Conservation (phyloP, 2,329 filamentous ascomycete species). For the Cercospora sp. region DNA sequence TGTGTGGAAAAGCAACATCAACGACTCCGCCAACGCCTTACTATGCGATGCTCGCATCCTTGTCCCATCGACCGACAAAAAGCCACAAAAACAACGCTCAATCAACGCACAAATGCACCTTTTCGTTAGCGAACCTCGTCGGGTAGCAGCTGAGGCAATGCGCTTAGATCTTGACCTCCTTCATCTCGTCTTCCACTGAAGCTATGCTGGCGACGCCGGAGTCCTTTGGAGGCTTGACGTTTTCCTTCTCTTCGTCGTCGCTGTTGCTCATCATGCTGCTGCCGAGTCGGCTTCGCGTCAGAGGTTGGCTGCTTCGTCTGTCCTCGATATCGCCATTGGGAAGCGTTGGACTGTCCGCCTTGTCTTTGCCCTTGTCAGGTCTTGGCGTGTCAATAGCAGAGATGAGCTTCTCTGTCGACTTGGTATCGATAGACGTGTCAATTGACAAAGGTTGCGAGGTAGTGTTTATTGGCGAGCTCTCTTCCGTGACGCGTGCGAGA, state of each 20-base stretch:
- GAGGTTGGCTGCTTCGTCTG: slow-evolving; percentile 21
- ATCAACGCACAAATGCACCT: slow-evolving; percentile 12
- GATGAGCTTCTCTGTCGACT: slow-evolving; percentile 39
- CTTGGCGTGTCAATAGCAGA: slow-evolving; percentile 36
- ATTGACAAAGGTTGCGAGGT: slow-evolving; percentile 41
- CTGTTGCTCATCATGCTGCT: slow-evolving; percentile 28
- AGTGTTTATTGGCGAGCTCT: slow-evolving; percentile 44
- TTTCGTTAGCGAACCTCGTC: not conserved
- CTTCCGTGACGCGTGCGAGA: slow-evolving; percentile 73
- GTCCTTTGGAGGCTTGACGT: slow-evolving; percentile 19
- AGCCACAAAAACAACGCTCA: slow-evolving; percentile 20
- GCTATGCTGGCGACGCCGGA: slow-evolving; percentile 28
- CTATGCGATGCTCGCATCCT: slow-evolving; percentile 21
- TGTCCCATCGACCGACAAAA: not conserved
- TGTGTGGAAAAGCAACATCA: not conserved
- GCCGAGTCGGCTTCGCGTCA: slow-evolving; percentile 26
- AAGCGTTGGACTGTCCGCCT: slow-evolving; percentile 33
- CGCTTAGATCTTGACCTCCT: slow-evolving; percentile 49
- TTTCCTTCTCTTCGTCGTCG: slow-evolving; percentile 26
- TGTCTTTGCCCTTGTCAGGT: slow-evolving; percentile 37
- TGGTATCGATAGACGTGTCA: slow-evolving; percentile 35
- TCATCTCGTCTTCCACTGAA: slow-evolving; percentile 44
- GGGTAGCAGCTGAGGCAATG: not conserved
- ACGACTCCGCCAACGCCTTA: slow-evolving; percentile 18
- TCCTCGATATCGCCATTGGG: slow-evolving; percentile 28